A percentile compares a stretch with the other conserved stretches of the same genome.
These are phyloP conservation scores for Ogataea minuta DNA, from an alignment of 805 yeast species.

Conservation along the genomic window DNA sequence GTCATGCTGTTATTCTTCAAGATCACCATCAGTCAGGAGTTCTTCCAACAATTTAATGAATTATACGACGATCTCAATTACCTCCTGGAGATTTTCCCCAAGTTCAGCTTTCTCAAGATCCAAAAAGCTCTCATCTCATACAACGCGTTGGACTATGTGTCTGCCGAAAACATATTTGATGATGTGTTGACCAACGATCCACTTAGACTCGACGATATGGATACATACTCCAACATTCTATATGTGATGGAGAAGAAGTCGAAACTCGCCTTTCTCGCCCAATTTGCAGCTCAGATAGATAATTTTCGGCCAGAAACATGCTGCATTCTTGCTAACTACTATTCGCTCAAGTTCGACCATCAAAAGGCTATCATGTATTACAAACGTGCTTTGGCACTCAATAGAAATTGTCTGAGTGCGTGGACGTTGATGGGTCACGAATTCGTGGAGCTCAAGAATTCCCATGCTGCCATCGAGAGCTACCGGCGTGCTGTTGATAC, in stretches of 20 bases:
- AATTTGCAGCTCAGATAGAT: constrained; percentile 77
- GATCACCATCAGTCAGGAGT: constrained; percentile 70
- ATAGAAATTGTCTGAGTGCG: constrained; percentile 79
- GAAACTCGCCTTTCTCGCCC: constrained; percentile 83
- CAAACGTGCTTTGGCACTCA: constrained; percentile 80
- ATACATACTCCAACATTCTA: constrained; percentile 88
- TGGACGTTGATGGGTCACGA: constrained; percentile 99
- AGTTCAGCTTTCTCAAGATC: constrained; percentile 67
- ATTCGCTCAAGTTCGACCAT: constrained; percentile 88
- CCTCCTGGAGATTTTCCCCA: constrained; percentile 60
- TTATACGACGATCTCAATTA: constrained; percentile 48
- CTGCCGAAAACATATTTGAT: constrained; percentile 79
- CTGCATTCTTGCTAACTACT: constrained; percentile 90
- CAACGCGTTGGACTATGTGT: constrained; percentile 79
- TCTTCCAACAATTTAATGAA: constrained; percentile 62
- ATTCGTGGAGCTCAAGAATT: constrained; percentile 91
- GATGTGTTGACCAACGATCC: constrained; percentile 74
- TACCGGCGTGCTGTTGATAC: constrained; percentile 92
- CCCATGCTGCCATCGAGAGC: constrained; percentile 96
- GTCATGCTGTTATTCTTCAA: constrained; percentile 52
- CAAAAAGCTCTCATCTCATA: constrained; percentile 82
- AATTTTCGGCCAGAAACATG: constrained; percentile 92
- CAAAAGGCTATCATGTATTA: constrained; percentile 93
- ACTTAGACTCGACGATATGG: constrained; percentile 84
- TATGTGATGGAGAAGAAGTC: constrained; percentile 90